Evolutionary conservation across 2,329 filamentous ascomycete genomes (phyloP).

Genomic region (Diaporthe vaccinii): DNA sequence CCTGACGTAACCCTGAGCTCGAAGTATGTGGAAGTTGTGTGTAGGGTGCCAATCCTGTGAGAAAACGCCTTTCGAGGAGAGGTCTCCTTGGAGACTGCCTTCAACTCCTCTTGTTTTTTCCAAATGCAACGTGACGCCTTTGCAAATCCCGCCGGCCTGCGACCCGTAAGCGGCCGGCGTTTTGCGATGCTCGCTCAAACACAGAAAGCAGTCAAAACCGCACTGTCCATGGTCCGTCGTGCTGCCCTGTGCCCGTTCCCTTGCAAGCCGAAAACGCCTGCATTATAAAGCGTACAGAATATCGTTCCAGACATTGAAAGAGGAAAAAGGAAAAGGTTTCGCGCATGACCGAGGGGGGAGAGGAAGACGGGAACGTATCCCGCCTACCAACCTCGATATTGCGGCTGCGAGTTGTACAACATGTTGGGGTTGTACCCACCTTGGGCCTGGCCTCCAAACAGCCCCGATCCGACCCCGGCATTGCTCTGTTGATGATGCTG

Average conservation of each 20-base stretch:
- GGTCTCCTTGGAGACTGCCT: slow-evolving; percentile 43
- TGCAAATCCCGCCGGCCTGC: slow-evolving; percentile 40
- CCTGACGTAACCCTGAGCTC: slow-evolving; percentile 65
- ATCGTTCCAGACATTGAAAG: slow-evolving; percentile 33
- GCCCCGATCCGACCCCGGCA: slow-evolving; percentile 87
- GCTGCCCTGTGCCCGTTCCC: slow-evolving; percentile 40
- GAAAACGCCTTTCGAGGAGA: slow-evolving; percentile 39
- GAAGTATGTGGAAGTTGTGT: slow-evolving; percentile 49
- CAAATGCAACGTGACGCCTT: slow-evolving; percentile 47
- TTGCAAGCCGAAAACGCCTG: slow-evolving; percentile 41
- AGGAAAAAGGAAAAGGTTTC: slow-evolving; percentile 25
- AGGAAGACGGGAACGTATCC: not conserved
- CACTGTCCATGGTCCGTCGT: slow-evolving; percentile 39
- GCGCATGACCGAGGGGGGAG: not conserved
- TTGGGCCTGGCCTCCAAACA: slow-evolving; percentile 89
- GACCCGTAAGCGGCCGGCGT: slow-evolving; percentile 39
- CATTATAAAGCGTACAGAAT: slow-evolving; percentile 41
- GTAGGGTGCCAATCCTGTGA: slow-evolving; percentile 39
- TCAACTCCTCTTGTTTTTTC: slow-evolving; percentile 43
- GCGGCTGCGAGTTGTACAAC: slow-evolving; percentile 79
- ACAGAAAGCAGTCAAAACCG: slow-evolving; percentile 40
- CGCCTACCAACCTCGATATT: slow-evolving; percentile 74
- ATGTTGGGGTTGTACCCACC: slow-evolving; percentile 93
- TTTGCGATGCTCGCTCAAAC: slow-evolving; percentile 46
- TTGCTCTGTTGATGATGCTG: slow-evolving; percentile 88